These are phyloP conservation scores for Metschnikowia cerradonensis DNA, from an alignment of 805 yeast species.

Conservation along the genomic window DNA sequence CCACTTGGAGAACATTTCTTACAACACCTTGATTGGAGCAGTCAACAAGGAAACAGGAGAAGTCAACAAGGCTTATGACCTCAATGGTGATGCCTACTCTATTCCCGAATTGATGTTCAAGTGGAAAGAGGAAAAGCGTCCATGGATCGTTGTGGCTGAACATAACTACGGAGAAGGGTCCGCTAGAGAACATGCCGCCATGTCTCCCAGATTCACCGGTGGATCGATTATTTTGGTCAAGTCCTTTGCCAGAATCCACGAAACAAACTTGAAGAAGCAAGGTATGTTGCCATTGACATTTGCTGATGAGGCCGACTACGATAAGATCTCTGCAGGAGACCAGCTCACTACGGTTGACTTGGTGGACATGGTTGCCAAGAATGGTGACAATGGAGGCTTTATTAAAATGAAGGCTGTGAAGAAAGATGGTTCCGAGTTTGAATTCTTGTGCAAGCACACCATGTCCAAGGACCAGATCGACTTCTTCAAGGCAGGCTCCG, in stretches of 20 bases:
- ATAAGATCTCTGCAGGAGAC: constrained; percentile 73
- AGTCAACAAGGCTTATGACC: constrained; percentile 84
- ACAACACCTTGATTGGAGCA: constrained; percentile 95
- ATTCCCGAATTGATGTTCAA: constrained; percentile 97
- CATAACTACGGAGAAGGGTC: constrained; percentile 99
- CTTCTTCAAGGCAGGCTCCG: constrained; percentile 96
- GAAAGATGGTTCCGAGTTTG: constrained; percentile 62
- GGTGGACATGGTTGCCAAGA: constrained; percentile 56
- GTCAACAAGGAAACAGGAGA: constrained; percentile 96
- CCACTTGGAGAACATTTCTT: constrained; percentile 89
- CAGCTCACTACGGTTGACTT: constrained; percentile 29
- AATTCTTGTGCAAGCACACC: constrained; percentile 81
- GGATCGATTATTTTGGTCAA: constrained; percentile 85
- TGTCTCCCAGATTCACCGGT: constrained; percentile 91
- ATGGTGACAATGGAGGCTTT: constrained; percentile 85
- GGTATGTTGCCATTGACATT: constrained; percentile 95
- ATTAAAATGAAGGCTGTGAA: constrained; percentile 71
- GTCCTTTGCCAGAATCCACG: constrained; percentile 97
- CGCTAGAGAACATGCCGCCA: constrained; percentile 98
- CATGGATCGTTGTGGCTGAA: constrained; percentile 96
- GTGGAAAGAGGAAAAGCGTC: constrained; percentile 81
- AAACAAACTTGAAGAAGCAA: constrained; percentile 95
- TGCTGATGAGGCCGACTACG: constrained; percentile 87
- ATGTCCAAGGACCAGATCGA: constrained; percentile 96
- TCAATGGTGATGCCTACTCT: constrained; percentile 69